Evolutionary conservation across 1,284 basidiomycete genomes (phyloP).

Genomic region (Leccinum solheimii): DNA sequence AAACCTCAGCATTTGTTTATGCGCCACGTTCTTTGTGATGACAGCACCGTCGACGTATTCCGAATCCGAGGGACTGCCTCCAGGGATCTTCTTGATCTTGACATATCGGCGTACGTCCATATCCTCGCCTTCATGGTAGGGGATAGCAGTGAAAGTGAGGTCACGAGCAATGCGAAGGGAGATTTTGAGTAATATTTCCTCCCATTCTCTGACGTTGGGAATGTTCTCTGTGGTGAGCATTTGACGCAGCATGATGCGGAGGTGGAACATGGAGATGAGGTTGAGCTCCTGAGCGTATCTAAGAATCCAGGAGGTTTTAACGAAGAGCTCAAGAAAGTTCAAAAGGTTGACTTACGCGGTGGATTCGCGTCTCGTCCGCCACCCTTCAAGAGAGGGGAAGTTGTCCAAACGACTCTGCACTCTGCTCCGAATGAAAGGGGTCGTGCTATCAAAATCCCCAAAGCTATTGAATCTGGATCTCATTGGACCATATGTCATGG

Average conservation of each 20-base stretch:
- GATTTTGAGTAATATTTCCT: constrained; percentile 78
- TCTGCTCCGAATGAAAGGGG: constrained; percentile 79
- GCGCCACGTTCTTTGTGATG: constrained; percentile 97
- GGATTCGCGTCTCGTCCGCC: constrained; percentile 78
- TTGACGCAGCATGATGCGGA: constrained; percentile 87
- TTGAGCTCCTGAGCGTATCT: constrained; percentile 84
- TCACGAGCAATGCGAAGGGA: constrained; percentile 77
- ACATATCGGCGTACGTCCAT: constrained; percentile 96
- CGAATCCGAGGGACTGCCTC: constrained; percentile 87
- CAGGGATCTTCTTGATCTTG: constrained; percentile 98
- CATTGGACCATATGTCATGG: constrained; percentile 46
- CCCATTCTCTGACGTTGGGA: constrained; percentile 82
- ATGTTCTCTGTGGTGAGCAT: constrained; percentile 79
- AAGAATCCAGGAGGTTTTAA: constrained; percentile 9
- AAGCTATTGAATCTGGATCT: constrained; percentile 67
- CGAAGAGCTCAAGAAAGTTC: background rate
- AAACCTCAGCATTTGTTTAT: constrained; percentile 81
- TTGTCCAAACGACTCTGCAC: constrained; percentile 74
- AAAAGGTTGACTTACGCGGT: constrained; percentile 60
- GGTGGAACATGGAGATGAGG: constrained; percentile 81
- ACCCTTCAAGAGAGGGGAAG: constrained; percentile 61
- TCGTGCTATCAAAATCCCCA: constrained; percentile 64
- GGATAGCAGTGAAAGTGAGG: constrained; percentile 71
- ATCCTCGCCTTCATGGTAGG: constrained; percentile 80
- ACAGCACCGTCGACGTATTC: constrained; percentile 98